A percentile compares a stretch with the other conserved stretches of the same genome.
phyloP scores from a whole-genome alignment of 2,329 filamentous ascomycete genomes.

The Talaromyces sp. region DNA sequence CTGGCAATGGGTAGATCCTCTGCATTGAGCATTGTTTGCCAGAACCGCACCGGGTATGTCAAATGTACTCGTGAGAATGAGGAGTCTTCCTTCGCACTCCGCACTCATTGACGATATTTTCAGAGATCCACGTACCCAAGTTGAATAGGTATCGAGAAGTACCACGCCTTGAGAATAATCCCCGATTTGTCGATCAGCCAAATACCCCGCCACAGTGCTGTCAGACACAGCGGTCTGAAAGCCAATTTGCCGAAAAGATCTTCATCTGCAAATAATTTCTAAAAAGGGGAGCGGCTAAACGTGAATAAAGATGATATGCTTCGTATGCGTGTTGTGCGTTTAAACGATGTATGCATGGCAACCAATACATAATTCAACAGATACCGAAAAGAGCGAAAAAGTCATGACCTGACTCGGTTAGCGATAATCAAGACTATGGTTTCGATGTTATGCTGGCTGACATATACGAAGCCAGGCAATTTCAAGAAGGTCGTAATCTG shows the following conservation, averaged over 20 bases:
- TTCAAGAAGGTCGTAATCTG: neutral
- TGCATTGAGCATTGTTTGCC: conserved; percentile 7
- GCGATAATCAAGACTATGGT: neutral
- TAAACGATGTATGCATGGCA: neutral
- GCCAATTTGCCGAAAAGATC: neutral
- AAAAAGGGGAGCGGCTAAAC: neutral
- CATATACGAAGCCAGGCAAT: neutral
- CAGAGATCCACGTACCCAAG: neutral
- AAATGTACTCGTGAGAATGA: neutral
- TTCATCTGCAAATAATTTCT: neutral
- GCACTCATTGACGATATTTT: neutral
- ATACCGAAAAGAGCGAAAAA: neutral
- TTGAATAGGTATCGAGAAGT: neutral
- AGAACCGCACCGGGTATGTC: conserved; percentile 3
- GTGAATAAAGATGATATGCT: conserved; percentile 7
- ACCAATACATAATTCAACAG: neutral
- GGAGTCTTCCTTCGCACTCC: neutral
- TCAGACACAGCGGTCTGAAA: conserved; percentile 1
- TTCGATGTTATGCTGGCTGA: neutral
- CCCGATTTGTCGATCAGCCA: conserved; percentile 5
- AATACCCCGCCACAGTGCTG: neutral
- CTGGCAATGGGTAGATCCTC: conserved; percentile 3
- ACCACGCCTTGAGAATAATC: neutral
- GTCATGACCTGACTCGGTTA: neutral
- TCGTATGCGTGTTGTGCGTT: conserved; percentile 8